These are phyloP conservation scores for Apostasia shenzhenica DNA, from an alignment of 106 monocot species.

Conservation along the genomic window DNA sequence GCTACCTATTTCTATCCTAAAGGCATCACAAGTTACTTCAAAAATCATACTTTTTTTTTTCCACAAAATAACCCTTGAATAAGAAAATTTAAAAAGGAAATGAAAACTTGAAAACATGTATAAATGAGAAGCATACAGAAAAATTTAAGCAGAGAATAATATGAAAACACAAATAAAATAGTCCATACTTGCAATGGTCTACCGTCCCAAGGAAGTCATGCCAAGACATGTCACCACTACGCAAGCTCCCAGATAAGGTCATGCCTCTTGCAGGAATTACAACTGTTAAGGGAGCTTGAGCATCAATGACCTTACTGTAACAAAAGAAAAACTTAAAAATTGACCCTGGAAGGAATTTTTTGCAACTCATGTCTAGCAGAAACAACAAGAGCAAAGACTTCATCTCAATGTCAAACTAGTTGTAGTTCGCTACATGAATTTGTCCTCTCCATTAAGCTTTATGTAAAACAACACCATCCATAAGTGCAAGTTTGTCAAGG, in stretches of 20 bases:
- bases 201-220: slow-evolving; percentile 65
- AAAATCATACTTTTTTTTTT: too few species aligned
- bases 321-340: slow-evolving; percentile 7
- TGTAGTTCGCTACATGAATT: too few species aligned
- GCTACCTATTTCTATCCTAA: too few species aligned
- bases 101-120: neutral
- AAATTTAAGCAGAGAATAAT: neutral
- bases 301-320: slow-evolving; percentile 86
- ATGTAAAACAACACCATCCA: neutral
- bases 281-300: slow-evolving; percentile 73
- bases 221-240: slow-evolving; percentile 74
- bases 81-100: neutral
- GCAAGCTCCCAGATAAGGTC: slow-evolving; percentile 26
- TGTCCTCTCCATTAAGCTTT: too few species aligned
- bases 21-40: too few species aligned
- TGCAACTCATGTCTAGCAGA: too few species aligned
- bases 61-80: neutral
- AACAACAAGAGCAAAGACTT: too few species aligned
- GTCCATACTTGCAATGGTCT: slow-evolving; percentile 42
- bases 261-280: slow-evolving; percentile 53
- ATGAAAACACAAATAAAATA: slow-evolving; percentile 9
- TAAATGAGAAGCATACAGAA: neutral
- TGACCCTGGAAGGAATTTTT: neutral
- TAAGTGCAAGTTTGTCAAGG: neutral
- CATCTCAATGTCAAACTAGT: too few species aligned